These are phyloP conservation scores for Ambrosiella beaveri DNA, from an alignment of 2,329 filamentous ascomycete species.

Conservation along the genomic window DNA sequence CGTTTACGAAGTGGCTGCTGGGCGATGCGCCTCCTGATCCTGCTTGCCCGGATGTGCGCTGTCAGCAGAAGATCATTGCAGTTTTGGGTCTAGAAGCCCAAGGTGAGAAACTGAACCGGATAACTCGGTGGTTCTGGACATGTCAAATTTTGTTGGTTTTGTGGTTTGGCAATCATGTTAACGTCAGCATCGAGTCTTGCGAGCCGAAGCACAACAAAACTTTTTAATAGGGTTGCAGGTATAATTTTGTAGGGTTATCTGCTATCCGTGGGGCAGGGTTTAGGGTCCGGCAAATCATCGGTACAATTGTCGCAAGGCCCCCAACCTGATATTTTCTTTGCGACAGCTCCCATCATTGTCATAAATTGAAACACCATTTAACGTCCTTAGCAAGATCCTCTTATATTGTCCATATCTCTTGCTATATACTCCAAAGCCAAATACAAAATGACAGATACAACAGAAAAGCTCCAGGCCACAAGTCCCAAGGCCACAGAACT, in stretches of 20 bases:
- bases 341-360: background rate
- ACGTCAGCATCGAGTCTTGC: too few relatives aligned
- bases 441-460: constrained; percentile 12
- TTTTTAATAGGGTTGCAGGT: background rate
- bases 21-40: background rate
- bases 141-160: too few relatives aligned
- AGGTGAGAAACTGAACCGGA: too few relatives aligned
- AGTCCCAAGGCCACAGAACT: constrained; percentile 8
- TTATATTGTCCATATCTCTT: background rate
- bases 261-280: background rate
- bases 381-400: background rate
- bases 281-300: background rate
- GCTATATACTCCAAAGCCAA: background rate
- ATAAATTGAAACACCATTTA: background rate
- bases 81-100: too few relatives aligned
- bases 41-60: background rate
- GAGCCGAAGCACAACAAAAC: too few relatives aligned
- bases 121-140: background rate
- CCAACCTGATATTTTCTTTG: background rate
- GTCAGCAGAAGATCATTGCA: background rate
- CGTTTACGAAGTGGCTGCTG: background rate
- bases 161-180: too few relatives aligned
- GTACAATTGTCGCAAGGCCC: background rate
- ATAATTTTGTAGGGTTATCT: background rate
- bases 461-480: background rate